Percentiles rank a stretch among this genome's conserved stretches.
These are phyloP conservation scores for Candida sojae DNA, from an alignment of 1,139 yeast species.

Conservation along the genomic window DNA sequence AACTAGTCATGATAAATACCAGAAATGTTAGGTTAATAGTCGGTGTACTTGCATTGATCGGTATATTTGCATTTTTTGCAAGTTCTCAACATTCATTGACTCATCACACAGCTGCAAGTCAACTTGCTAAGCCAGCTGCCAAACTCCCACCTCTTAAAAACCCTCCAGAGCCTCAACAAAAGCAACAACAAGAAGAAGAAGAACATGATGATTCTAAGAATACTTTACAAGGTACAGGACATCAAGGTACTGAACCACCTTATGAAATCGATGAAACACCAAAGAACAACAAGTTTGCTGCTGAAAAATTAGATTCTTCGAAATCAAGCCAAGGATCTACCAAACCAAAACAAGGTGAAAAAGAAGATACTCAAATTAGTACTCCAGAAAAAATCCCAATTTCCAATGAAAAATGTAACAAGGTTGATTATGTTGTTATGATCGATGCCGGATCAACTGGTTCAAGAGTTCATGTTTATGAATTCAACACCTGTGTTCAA, in stretches of 20 bases:
- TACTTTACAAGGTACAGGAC: constrained; percentile 37
- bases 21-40: constrained; percentile 39
- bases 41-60: constrained; percentile 35
- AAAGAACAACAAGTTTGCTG: constrained; percentile 20
- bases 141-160: constrained; percentile 14
- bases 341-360: background rate
- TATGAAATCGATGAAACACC: constrained; percentile 19
- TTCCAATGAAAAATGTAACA: constrained; percentile 23
- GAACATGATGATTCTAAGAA: constrained; percentile 26
- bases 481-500: constrained; percentile 79
- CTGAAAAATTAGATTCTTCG: constrained; percentile 22
- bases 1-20: constrained; percentile 29
- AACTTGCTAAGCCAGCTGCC: constrained; percentile 25
- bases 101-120: constrained; percentile 21
- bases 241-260: constrained; percentile 39
- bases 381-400: constrained; percentile 5
- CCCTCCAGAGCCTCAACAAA: constrained; percentile 3
- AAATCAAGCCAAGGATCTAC: background rate
- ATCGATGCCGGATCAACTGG: constrained; percentile 98
- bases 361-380: constrained; percentile 4
- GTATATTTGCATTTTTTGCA: constrained; percentile 38
- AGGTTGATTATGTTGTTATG: constrained; percentile 68
- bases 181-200: constrained; percentile 5
- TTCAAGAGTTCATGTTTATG: constrained; percentile 90
- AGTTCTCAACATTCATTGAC: constrained; percentile 31